Evolutionary conservation across 441 rosid genomes (phyloP), one percentile per base, ranked within the genome.

Genomic region (Arabidopsis lyrata): DNA sequence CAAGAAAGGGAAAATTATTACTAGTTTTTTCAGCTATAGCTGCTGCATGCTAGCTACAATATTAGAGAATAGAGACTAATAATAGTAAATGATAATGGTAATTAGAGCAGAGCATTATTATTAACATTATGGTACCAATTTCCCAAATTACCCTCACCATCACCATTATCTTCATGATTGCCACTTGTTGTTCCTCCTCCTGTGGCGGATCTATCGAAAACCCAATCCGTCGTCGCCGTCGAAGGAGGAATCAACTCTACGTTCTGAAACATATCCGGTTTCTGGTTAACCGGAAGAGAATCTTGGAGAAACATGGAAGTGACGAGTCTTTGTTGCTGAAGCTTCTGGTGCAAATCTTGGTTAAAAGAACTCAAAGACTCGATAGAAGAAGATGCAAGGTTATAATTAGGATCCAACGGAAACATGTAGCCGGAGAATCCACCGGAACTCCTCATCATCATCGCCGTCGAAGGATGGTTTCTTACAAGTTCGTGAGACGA

Each of bases 311-410:
- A 87, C 90, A 83, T 76, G 44, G 92, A 83, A 22, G 62, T 35
- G 69, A 61, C 5, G 70, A 92, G 77, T 72, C 96, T 81, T 38
- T 89, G 96, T 74, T 95, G 95, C 84, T 95, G 99, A 76, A 95
- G 74, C 83, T 87, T 92, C 87, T 88, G 89, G 83, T 89, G 98
- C 80, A 92, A 84, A 82, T 92, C 96, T 65, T 95, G 97, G 86
- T 92, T 90, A 53, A 95, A 81, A 24, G 89, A 89, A 69, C 97
- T 91, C 83, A 94, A 78, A 56, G 96, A 90, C 76, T 92, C 97
- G 27, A 90, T 89, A 12, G 94, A 88, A 8, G 93, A 47, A 8
- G 96, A 82, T 27, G 84, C 76, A 63, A 63, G 53, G 34, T 53
- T 44, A 24, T 42, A 35, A 8, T n/a, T 60, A 57, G 53, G 5